Evolutionary conservation across 345 rosid species (phyloP).

Genomic region (Abelmoschus esculentus): DNA sequence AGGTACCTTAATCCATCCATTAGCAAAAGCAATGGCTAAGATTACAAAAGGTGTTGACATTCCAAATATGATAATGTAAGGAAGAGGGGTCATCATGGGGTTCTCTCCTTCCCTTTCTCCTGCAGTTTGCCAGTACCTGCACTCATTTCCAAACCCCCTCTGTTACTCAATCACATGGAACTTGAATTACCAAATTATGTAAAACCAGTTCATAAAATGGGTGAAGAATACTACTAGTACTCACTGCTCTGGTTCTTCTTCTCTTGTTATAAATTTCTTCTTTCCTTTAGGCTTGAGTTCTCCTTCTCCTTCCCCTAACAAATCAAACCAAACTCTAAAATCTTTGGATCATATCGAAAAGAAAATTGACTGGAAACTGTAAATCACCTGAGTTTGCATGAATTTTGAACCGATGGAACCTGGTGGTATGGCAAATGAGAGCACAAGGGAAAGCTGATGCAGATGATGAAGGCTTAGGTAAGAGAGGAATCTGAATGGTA

Average conservation of each 20-base stretch:
- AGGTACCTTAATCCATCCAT: constrained; percentile 94
- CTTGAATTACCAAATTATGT: neutral
- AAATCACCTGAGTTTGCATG: constrained; percentile 50
- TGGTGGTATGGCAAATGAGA: neutral
- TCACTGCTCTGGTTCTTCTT: constrained; percentile 85
- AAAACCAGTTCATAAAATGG: no score
- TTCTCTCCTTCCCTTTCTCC: constrained; percentile 94
- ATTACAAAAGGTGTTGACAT: constrained; percentile 92
- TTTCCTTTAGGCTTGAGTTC: constrained; percentile 64
- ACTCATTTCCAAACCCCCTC: constrained; percentile 10
- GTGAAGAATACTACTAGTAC: neutral
- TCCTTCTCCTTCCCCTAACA: constrained; percentile 61
- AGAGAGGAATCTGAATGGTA: neutral
- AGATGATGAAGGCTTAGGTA: constrained; percentile 1
- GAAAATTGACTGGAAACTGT: neutral
- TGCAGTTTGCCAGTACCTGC: constrained; percentile 86
- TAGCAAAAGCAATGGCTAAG: constrained; percentile 83
- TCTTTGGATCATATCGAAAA: neutral
- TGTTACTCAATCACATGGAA: neutral
- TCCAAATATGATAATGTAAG: constrained; percentile 80
- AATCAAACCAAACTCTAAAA: neutral
- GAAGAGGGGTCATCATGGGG: constrained; percentile 89
- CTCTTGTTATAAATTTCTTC: constrained; percentile 82
- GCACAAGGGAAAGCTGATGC: constrained; percentile 4
- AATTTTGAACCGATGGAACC: constrained; percentile 37